Conservation (phyloP, 192 early-diverging fungal species). For the Coemansia sp. region DNA sequence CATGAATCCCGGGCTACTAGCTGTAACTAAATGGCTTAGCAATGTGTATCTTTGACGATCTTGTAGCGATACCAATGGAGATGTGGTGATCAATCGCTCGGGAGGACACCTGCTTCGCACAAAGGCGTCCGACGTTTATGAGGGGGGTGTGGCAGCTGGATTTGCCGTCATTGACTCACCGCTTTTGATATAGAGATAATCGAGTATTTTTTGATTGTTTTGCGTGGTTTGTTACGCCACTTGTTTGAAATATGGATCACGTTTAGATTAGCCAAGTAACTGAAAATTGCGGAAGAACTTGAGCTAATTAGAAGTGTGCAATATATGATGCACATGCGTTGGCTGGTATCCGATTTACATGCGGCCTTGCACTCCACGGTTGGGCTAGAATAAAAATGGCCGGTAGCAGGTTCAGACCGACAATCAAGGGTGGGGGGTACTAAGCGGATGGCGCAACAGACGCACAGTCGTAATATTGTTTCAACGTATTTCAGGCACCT, state of each 20-base stretch:
- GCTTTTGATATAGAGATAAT: constrained; percentile 60
- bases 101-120: constrained; percentile 94
- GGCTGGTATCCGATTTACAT: background rate
- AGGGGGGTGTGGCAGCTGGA: constrained; percentile 96
- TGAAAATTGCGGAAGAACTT: background rate
- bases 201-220: background rate
- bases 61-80: constrained; percentile 59
- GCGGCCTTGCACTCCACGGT: background rate
- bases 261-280: background rate
- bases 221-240: background rate
- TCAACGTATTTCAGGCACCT: background rate
- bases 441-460: too few species aligned
- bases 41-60: background rate
- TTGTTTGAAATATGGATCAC: background rate
- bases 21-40: background rate
- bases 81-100: constrained; percentile 66
- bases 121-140: constrained; percentile 79
- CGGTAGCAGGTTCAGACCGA: background rate
- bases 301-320: background rate
- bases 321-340: background rate
- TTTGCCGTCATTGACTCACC: constrained; percentile 92
- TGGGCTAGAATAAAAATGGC: background rate
- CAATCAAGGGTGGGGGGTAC: background rate
- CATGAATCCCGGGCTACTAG: background rate
- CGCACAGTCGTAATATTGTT: background rate